These are phyloP conservation scores for Coelastrella sp. DNA, from an alignment of 139 green algal species.

Conservation along the genomic window DNA sequence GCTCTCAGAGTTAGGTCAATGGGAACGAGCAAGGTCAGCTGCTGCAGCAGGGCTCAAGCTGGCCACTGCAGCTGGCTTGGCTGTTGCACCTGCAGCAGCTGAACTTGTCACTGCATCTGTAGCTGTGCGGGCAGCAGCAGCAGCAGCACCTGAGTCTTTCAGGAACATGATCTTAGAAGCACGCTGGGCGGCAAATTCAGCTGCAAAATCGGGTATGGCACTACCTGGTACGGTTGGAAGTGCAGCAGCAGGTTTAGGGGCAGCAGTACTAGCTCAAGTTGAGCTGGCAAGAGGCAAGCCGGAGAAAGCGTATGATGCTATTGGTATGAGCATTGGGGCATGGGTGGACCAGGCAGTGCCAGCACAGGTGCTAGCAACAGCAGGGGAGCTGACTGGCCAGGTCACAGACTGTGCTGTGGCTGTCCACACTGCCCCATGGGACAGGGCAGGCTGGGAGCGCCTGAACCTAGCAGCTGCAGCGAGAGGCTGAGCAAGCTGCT, in stretches of 20 bases:
- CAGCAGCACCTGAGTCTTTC: neutral
- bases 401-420: neutral
- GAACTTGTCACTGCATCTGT: slow-evolving; percentile 27
- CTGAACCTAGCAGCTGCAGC: slow-evolving; percentile 20
- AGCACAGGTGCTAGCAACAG: slow-evolving; percentile 31
- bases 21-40: slow-evolving; percentile 1
- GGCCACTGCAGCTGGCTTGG: slow-evolving; percentile 9
- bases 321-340: neutral
- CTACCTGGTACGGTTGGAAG: slow-evolving; percentile 28
- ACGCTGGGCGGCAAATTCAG: slow-evolving; percentile 10
- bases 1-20: slow-evolving; percentile 7
- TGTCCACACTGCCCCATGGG: slow-evolving; percentile 38
- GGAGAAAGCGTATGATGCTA: slow-evolving; percentile 27
- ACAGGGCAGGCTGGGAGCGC: slow-evolving; percentile 23
- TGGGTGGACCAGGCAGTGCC: slow-evolving; percentile 34
- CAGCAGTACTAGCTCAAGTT: slow-evolving; percentile 42
- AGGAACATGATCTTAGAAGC: slow-evolving; percentile 37
- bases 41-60: slow-evolving; percentile 35
- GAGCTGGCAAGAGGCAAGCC: slow-evolving; percentile 28
- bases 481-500: neutral
- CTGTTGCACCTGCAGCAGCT: slow-evolving; percentile 27
- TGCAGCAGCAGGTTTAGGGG: slow-evolving; percentile 27
- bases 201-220: slow-evolving; percentile 30
- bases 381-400: slow-evolving; percentile 32
- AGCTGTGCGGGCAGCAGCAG: slow-evolving; percentile 24